These are phyloP conservation scores for Rhododendron ovatum DNA, from an alignment of 148 eudicot species.

Conservation along the genomic window DNA sequence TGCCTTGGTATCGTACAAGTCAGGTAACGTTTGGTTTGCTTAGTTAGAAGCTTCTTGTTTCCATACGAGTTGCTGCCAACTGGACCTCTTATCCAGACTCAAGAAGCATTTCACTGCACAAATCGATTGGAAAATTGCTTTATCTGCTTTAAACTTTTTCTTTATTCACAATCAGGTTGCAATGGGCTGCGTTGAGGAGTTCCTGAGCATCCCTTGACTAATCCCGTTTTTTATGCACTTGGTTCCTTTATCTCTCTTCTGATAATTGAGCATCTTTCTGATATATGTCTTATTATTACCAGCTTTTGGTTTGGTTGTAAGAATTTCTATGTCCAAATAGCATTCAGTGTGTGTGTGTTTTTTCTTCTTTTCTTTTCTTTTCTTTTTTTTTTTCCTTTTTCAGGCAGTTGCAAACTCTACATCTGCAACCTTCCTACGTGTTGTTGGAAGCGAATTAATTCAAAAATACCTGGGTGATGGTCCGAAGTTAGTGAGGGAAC, in stretches of 20 bases:
- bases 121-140: neutral
- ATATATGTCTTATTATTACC: neutral
- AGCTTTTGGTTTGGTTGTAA: neutral
- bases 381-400: neutral
- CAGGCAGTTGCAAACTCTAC: constrained; percentile 99
- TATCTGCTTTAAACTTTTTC: neutral
- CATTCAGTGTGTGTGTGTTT: neutral
- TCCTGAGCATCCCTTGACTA: neutral
- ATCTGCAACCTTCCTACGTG: constrained; percentile 93
- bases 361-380: too few species aligned
- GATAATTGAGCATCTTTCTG: neutral
- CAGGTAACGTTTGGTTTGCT: neutral
- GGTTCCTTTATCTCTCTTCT: neutral
- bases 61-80: neutral
- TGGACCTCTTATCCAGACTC: neutral
- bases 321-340: neutral
- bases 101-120: neutral
- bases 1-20: neutral
- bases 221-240: neutral
- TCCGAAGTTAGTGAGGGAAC: constrained; percentile 90
- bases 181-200: neutral
- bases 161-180: neutral
- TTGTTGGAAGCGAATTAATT: constrained; percentile 94
- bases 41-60: neutral
- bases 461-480: constrained; percentile 97